A percentile compares a stretch with the other conserved stretches of the same genome.
Evolutionary conservation across 169 alveolate species (phyloP).

Genomic region (Cyclospora cayetanensis): DNA sequence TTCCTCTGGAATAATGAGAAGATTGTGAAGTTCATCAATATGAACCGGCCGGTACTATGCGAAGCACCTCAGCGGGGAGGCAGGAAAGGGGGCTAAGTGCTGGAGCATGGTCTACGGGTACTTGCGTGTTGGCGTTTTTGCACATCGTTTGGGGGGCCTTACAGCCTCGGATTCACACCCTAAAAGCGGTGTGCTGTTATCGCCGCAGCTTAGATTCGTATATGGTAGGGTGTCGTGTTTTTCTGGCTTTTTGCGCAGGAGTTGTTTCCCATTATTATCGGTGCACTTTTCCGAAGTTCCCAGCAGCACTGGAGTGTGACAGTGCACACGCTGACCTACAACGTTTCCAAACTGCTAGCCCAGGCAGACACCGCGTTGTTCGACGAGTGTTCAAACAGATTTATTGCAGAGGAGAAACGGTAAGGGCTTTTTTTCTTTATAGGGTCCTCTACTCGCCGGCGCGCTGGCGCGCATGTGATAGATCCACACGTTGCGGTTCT

Average conservation of each 20-base stretch:
- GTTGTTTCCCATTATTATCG: conserved; percentile 75
- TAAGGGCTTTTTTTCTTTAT: background rate
- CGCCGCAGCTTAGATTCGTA: too few relatives aligned
- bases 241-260: conserved; percentile 63
- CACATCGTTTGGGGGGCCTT: too few relatives aligned
- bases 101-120: too few relatives aligned
- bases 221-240: too few relatives aligned
- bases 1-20: conserved; percentile 92
- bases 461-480: background rate
- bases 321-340: conserved; percentile 79
- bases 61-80: too few relatives aligned
- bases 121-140: too few relatives aligned
- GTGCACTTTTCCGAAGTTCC: conserved; percentile 74
- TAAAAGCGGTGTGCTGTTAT: too few relatives aligned
- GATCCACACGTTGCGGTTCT: background rate
- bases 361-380: conserved; percentile 80
- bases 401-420: conserved; percentile 74
- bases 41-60: conserved; percentile 77
- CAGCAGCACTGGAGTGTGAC: conserved; percentile 77
- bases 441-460: background rate
- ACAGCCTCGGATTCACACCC: too few relatives aligned
- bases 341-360: conserved; percentile 78
- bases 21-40: conserved; percentile 85
- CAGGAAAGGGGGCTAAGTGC: too few relatives aligned
- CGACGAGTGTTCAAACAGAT: conserved; percentile 77